These are phyloP conservation scores for Capsella bursapastoris DNA, from an alignment of 345 rosid species.

Conservation along the genomic window DNA sequence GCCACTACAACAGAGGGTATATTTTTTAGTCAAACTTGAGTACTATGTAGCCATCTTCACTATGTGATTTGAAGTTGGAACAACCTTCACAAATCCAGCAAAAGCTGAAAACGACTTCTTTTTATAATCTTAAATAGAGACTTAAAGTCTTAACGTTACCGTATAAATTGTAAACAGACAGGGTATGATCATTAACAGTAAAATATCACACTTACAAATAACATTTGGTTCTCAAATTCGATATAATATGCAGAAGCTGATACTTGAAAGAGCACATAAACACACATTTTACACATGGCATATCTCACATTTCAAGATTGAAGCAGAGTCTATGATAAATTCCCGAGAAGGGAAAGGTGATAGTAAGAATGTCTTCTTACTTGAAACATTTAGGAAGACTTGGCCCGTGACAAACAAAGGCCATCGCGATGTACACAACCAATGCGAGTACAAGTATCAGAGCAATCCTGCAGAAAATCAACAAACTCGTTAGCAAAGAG, in stretches of 20 bases:
- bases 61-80: too few relatives aligned
- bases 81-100: too few relatives aligned
- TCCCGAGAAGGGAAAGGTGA: slow-evolving; percentile 23
- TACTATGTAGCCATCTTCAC: too few relatives aligned
- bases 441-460: slow-evolving; percentile 62
- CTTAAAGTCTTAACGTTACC: background rate
- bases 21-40: too few relatives aligned
- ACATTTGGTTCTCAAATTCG: slow-evolving; percentile 1
- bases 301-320: slow-evolving; percentile 18
- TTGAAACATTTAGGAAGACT: slow-evolving; percentile 75
- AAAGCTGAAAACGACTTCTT: too few relatives aligned
- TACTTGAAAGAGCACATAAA: slow-evolving; percentile 5
- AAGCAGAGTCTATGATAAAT: background rate
- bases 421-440: slow-evolving; percentile 71
- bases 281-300: slow-evolving; percentile 31
- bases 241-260: slow-evolving; percentile 1
- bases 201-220: slow-evolving; percentile 18
- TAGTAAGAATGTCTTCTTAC: slow-evolving; percentile 38
- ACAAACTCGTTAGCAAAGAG: slow-evolving; percentile 28
- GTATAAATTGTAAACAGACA: slow-evolving; percentile 14
- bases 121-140: too few relatives aligned
- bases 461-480: slow-evolving; percentile 63
- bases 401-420: slow-evolving; percentile 81
- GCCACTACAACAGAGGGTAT: too few relatives aligned
- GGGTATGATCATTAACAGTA: background rate